Evolutionary conservation across 2,329 filamentous ascomycete species (phyloP).

Genomic region (Cladosporium sp.): DNA sequence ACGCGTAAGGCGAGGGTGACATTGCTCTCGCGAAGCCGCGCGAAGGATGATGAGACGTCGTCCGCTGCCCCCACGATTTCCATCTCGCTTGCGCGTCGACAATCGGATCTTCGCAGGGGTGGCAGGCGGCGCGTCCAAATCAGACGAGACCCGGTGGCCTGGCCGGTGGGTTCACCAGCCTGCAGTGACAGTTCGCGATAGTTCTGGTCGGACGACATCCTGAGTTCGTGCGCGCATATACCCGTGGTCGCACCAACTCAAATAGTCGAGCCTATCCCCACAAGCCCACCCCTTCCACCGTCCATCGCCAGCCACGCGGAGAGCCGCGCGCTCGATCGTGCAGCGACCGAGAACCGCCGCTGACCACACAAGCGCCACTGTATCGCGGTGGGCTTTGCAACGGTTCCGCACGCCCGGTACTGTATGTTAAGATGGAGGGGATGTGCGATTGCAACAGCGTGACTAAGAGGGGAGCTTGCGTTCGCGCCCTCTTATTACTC

Average conservation of each 20-base stretch:
- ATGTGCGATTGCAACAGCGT: background rate
- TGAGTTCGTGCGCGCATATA: background rate
- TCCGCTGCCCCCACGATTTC: background rate
- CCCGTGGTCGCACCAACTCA: background rate
- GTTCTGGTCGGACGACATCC: background rate
- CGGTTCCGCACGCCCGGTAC: background rate
- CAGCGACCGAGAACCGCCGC: background rate
- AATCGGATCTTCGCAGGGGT: constrained; percentile 6
- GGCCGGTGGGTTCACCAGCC: background rate
- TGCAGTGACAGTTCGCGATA: background rate
- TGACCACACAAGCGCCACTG: background rate
- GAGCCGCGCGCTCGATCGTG: background rate
- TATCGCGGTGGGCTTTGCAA: background rate
- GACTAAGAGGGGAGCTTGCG: background rate
- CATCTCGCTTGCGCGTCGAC: constrained; percentile 6
- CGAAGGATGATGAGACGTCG: background rate
- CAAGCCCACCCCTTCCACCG: background rate
- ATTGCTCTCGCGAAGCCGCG: background rate
- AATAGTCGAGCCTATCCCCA: background rate
- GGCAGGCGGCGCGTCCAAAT: background rate
- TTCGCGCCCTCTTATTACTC: background rate
- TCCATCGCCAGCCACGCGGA: background rate
- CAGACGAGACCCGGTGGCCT: background rate
- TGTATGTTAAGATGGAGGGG: background rate
- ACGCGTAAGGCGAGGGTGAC: background rate